These are phyloP conservation scores for Vicia faba DNA, from an alignment of 306 rosid genomes.

Conservation along the genomic window DNA sequence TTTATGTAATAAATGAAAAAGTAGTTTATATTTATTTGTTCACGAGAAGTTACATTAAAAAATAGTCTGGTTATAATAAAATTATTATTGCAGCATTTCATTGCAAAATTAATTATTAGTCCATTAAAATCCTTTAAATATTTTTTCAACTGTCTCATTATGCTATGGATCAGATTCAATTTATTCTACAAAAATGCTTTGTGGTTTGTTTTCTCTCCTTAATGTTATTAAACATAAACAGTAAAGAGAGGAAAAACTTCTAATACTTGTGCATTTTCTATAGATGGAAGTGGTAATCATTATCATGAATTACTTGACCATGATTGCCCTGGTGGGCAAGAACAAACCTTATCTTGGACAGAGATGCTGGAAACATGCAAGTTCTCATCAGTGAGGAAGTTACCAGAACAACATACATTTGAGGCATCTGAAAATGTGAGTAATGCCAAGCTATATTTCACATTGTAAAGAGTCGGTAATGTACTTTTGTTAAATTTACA, in stretches of 20 bases:
- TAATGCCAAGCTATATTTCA: constrained; percentile 35
- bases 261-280: constrained; percentile 32
- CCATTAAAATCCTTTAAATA: background rate
- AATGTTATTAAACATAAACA: constrained; percentile 18
- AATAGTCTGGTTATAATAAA: constrained; percentile 11
- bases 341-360: constrained; percentile 54
- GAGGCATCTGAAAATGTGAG: constrained; percentile 60
- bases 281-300: constrained; percentile 45
- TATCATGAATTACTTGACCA: constrained; percentile 42
- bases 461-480: constrained; percentile 5
- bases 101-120: background rate
- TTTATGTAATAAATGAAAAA: background rate
- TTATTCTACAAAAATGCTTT: constrained; percentile 17
- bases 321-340: constrained; percentile 48
- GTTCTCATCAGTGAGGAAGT: constrained; percentile 37
- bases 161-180: constrained; percentile 24
- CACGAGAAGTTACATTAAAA: constrained; percentile 17
- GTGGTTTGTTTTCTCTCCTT: constrained; percentile 10
- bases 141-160: constrained; percentile 2
- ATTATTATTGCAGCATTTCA: constrained; percentile 6
- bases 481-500: constrained; percentile 22
- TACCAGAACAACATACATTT: constrained; percentile 44
- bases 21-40: constrained; percentile 20
- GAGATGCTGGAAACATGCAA: constrained; percentile 52
- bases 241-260: constrained; percentile 30